Evolutionary conservation across 2,329 filamentous ascomycete genomes (phyloP).

Genomic region (Penicillium capsulatum): DNA sequence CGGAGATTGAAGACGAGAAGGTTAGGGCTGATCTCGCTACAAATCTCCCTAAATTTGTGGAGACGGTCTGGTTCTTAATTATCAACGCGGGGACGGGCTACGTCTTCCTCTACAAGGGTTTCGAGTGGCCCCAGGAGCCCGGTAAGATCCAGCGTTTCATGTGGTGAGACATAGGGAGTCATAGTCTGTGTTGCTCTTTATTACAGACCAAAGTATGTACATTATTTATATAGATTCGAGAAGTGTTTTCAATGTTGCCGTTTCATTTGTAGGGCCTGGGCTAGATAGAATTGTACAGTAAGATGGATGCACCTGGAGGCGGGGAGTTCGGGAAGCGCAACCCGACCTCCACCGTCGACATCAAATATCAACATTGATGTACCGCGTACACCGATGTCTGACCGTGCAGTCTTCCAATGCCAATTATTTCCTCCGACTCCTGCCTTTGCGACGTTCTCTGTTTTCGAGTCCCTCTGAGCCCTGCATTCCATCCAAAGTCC

Average conservation of each 20-base stretch:
- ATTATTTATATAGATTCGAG: background rate
- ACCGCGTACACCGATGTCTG: too few species aligned
- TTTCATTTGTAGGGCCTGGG: too few species aligned
- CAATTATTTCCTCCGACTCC: background rate
- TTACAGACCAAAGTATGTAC: background rate
- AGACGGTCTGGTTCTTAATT: conserved; percentile 55
- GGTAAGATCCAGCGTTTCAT: conserved; percentile 58
- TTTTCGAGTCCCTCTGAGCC: background rate
- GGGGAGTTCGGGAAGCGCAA: background rate
- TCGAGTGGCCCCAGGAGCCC: conserved; percentile 56
- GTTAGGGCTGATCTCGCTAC: conserved; percentile 26
- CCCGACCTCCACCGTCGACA: background rate
- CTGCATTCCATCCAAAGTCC: background rate
- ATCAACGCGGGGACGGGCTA: conserved; percentile 54
- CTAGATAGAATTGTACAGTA: too few species aligned
- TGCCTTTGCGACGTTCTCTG: background rate
- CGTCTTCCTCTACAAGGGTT: conserved; percentile 54
- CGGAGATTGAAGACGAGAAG: conserved; percentile 20
- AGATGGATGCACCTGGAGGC: too few species aligned
- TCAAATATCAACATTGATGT: background rate
- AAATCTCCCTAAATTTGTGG: conserved; percentile 40
- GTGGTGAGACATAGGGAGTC: conserved; percentile 42
- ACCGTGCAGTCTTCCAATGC: background rate
- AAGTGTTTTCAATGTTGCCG: too few species aligned
- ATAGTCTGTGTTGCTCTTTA: background rate